Evolutionary conservation across 306 rosid species (phyloP), one percentile per base, ranked within the genome.

Genomic region (Erythrophleum fordii): DNA sequence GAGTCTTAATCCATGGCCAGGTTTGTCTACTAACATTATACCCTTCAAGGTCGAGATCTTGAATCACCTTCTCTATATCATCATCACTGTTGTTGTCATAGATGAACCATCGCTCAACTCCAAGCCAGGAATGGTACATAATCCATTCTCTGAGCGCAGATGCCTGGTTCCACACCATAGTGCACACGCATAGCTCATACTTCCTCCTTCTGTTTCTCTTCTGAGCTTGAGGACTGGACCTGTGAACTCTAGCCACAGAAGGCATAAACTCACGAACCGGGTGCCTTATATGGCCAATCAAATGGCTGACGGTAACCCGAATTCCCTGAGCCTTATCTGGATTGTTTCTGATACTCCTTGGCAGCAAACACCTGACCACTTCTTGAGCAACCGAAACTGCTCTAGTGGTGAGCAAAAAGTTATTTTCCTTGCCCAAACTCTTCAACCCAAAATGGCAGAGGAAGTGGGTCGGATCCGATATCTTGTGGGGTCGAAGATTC

Each of bases 1-100:
- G 96, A 25, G 96, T 85, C 77, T 91, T 91, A 46, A 87, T 88
- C 96, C 96, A 91, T 6, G 96, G 96, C 96, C 96, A 91, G 77
- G 74, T 83, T 22, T 80, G 82, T 64, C 88, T 86, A 68, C 82
- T 87, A 11, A 91, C 85, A 34, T 91, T 89, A 79, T 82, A 91
- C 39, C 79, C 84, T 72, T 84, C 69, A 16, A 28, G 35, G 48
- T 87, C 77, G 4, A 89, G 90, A 26, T 89, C 89, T 29, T 25
- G 34, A 53, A 89, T 79, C 61, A 78, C 88, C 5, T 87, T 83
- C 3, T 91, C 90, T 39, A 83, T 84, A 45, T 59, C 91, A 60
- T 91, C 95, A 69, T 91, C 91, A 20, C 93, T 91, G 69, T 91
- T 89, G 73, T 91, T 91, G 39, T 91, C 95, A 26, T 91, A 91